Conservation (phyloP, 2,329 filamentous ascomycete genomes). For the Exophiala oligosperma region DNA sequence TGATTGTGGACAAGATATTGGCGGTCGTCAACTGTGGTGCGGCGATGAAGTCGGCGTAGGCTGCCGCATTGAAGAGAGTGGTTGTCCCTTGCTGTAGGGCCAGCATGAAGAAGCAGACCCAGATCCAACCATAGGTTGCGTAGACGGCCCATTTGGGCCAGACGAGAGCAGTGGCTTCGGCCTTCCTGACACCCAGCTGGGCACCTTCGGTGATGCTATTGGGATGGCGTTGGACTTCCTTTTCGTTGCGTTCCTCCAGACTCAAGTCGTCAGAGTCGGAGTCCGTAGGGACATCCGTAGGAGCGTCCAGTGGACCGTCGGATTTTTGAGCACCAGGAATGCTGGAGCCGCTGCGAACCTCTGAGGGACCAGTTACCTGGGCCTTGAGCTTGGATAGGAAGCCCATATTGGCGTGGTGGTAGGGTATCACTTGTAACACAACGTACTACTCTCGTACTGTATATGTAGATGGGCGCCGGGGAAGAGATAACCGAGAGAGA, state of each 20-base stretch:
- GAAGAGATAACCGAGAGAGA: neutral
- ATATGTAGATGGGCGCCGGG: neutral
- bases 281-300: neutral
- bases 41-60: constrained; percentile 52
- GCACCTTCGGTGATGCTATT: constrained; percentile 31
- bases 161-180: constrained; percentile 42
- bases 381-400: neutral
- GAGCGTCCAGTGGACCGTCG: neutral
- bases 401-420: neutral
- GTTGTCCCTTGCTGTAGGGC: constrained; percentile 45
- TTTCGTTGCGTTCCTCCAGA: neutral
- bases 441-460: neutral
- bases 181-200: constrained; percentile 40
- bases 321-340: neutral
- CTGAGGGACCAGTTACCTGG: neutral
- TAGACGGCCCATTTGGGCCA: constrained; percentile 41
- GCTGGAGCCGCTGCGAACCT: neutral
- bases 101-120: constrained; percentile 47
- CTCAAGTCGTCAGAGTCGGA: neutral
- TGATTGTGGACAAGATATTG: constrained; percentile 54
- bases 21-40: constrained; percentile 55
- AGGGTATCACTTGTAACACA: neutral
- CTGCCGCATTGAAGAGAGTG: constrained; percentile 47
- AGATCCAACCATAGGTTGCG: constrained; percentile 43
- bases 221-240: constrained; percentile 1